These are phyloP conservation scores for Gilbertella persicaria DNA, from an alignment of 371 early-diverging fungal species.

Conservation along the genomic window DNA sequence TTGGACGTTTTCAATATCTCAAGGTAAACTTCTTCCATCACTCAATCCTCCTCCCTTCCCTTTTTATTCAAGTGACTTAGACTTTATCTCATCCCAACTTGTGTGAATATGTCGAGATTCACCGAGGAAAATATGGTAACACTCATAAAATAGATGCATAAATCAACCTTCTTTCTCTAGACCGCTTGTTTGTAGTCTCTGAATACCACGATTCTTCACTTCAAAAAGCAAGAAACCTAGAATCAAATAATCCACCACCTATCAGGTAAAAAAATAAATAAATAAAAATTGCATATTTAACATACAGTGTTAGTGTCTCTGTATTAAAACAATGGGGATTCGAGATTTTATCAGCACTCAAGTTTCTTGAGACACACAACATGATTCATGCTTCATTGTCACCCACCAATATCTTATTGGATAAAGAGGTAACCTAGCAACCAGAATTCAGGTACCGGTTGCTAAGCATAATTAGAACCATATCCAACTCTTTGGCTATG, in stretches of 20 bases:
- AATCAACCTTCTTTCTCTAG: slow-evolving; percentile 25
- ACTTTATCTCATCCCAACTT: slow-evolving; percentile 57
- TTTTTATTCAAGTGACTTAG: slow-evolving; percentile 22
- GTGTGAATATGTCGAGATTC: slow-evolving; percentile 62
- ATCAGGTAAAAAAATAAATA: slow-evolving; percentile 15
- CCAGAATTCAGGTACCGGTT: not conserved
- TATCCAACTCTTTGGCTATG: slow-evolving; percentile 63
- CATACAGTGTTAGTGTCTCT: slow-evolving; percentile 8
- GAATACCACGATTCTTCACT: slow-evolving; percentile 54
- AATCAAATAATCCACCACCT: slow-evolving; percentile 18
- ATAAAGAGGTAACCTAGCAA: slow-evolving; percentile 40
- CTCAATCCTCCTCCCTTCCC: not conserved
- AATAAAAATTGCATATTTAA: not conserved
- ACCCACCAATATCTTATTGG: slow-evolving; percentile 55
- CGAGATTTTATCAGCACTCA: slow-evolving; percentile 56
- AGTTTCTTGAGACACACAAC: slow-evolving; percentile 47
- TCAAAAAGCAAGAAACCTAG: slow-evolving; percentile 29
- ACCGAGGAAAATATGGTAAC: slow-evolving; percentile 64
- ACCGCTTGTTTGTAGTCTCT: slow-evolving; percentile 60
- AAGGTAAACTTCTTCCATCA: slow-evolving; percentile 34
- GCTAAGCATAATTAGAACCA: slow-evolving; percentile 31
- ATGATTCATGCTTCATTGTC: slow-evolving; percentile 56
- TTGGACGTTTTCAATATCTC: slow-evolving; percentile 59
- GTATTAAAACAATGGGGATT: slow-evolving; percentile 55
- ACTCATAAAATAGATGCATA: not conserved